A percentile compares a stretch with the other conserved stretches of the same genome.
These are phyloP conservation scores for Cylindrotheca fusiformis DNA, from an alignment of 108 stramenopile genomes.

Conservation along the genomic window DNA sequence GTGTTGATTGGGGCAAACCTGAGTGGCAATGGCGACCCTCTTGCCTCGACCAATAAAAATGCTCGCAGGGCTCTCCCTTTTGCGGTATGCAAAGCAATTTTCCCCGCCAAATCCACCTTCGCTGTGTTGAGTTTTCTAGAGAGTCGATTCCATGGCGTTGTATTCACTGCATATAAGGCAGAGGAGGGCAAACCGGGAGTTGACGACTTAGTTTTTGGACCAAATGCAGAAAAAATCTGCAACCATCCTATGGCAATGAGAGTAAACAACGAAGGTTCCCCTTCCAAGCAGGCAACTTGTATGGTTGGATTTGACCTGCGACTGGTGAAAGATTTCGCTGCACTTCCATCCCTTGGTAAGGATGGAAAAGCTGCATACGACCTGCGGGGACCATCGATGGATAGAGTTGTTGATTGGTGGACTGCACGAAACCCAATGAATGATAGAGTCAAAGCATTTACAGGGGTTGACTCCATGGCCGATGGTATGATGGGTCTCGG, in stretches of 20 bases:
- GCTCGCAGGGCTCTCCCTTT: constrained; percentile 45
- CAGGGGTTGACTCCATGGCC: constrained; percentile 64
- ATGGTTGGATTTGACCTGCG: constrained; percentile 83
- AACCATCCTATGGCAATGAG: constrained; percentile 74
- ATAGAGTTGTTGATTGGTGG: constrained; percentile 71
- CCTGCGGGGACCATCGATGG: constrained; percentile 49
- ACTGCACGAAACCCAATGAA: constrained; percentile 69
- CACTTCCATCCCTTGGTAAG: constrained; percentile 45
- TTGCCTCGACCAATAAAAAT: constrained; percentile 25
- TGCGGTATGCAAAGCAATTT: constrained; percentile 62
- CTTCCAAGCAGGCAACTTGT: constrained; percentile 36
- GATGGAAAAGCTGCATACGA: constrained; percentile 62
- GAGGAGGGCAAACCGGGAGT: constrained; percentile 72
- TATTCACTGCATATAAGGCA: constrained; percentile 66
- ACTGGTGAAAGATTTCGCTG: constrained; percentile 68
- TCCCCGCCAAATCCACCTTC: constrained; percentile 71
- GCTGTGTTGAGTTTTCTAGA: constrained; percentile 81
- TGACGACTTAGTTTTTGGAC: constrained; percentile 75
- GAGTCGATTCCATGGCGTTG: constrained; percentile 69
- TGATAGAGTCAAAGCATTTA: constrained; percentile 64
- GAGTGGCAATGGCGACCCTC: constrained; percentile 35
- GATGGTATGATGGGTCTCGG: constrained; percentile 38
- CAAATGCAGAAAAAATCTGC: constrained; percentile 50
- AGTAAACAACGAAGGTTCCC: constrained; percentile 28
- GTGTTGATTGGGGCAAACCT: constrained; percentile 61